Base-by-base conservation (phyloP, 176 grass and related monocot genomes). In the Rhynchospora pubera region DNA sequence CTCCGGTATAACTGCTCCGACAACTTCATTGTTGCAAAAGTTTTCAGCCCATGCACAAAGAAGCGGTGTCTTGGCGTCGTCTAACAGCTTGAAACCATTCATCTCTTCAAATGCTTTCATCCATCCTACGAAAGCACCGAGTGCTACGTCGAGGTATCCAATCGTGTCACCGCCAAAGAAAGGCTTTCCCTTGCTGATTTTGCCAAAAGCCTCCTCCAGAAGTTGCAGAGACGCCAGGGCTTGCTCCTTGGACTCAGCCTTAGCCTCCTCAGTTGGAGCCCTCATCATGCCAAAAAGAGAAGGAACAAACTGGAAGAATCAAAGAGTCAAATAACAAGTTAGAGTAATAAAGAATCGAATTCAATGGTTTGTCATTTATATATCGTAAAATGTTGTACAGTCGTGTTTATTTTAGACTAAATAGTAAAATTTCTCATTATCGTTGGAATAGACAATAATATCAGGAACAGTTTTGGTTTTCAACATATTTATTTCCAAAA, bases 11-110 rank as follows among this genome's bases (percentile, higher is more conserved):
- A 66, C 86, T 45, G 24, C 59, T 66, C 5, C 85, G 66, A 88
- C 88, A 14, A 79, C 80, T 22, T 84, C 88, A 13, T 82, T 57
- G 0, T 58, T 85, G 57, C 78, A 15, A 70, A 91, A 94, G 15
- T 85, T 78, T 44, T 87, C 82, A 12, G 89, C 82, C 91, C 89
- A 94, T 15, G 55, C 74, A 43, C 83, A 72, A 62, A 91, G 6
- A 12, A 32, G 76, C 0, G 87, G 89, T 28, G 84, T 86, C 46
- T 61, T 87, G 22, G 53, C 73, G 12, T 46, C 60, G 43, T 91
- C 89, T 4, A 91, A 62, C 2, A 94, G 72, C 10, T 26, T 85
- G 22, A 84, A 7, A 44, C 87, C 85, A 30, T 0, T 3, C 11
- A 89, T 50, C 53, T 89, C 74, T 42, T 91, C 79, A 4, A 74